Percentiles rank a stretch among this genome's conserved stretches.
phyloP scores from a whole-genome alignment of 768 basidiomycete species.

The Suillus plorans region DNA sequence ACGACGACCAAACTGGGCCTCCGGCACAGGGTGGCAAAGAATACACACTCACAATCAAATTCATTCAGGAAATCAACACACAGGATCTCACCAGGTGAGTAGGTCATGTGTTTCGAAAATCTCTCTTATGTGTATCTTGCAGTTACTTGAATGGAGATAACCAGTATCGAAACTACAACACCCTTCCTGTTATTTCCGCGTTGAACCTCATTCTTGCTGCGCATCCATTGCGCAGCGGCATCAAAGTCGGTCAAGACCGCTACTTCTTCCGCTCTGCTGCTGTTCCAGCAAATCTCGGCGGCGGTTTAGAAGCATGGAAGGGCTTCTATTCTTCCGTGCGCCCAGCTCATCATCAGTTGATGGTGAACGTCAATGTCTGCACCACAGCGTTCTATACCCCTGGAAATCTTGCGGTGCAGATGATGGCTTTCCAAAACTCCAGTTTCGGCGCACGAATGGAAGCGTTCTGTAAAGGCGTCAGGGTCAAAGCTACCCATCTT shows the following conservation, averaged over 20 bases:
- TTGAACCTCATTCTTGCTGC: slow-evolving; percentile 50
- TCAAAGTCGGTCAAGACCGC: slow-evolving; percentile 51
- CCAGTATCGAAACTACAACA: slow-evolving; percentile 43
- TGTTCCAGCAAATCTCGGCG: slow-evolving; percentile 36
- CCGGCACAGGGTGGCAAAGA: slow-evolving; percentile 33
- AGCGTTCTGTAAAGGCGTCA: slow-evolving; percentile 65
- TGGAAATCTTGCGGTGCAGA: slow-evolving; percentile 43
- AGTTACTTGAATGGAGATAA: slow-evolving; percentile 48
- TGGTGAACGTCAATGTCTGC: slow-evolving; percentile 55
- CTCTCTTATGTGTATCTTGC: slow-evolving; percentile 10
- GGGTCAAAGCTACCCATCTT: slow-evolving; percentile 67
- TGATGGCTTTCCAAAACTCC: slow-evolving; percentile 42
- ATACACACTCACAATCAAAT: slow-evolving; percentile 45
- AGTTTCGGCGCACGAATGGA: slow-evolving; percentile 59
- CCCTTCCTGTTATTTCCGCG: slow-evolving; percentile 47
- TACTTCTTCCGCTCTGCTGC: slow-evolving; percentile 47
- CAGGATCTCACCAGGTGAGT: slow-evolving; percentile 39
- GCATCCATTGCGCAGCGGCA: slow-evolving; percentile 45
- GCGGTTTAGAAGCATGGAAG: slow-evolving; percentile 61
- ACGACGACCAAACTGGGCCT: slow-evolving; percentile 43
- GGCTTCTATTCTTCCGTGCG: slow-evolving; percentile 44
- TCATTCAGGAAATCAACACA: slow-evolving; percentile 44
- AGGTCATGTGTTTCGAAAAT: not conserved
- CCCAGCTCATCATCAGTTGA: slow-evolving; percentile 44
- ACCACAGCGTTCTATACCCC: slow-evolving; percentile 46